Evolutionary conservation across 441 rosid genomes (phyloP).

Genomic region (Breynia disticha): DNA sequence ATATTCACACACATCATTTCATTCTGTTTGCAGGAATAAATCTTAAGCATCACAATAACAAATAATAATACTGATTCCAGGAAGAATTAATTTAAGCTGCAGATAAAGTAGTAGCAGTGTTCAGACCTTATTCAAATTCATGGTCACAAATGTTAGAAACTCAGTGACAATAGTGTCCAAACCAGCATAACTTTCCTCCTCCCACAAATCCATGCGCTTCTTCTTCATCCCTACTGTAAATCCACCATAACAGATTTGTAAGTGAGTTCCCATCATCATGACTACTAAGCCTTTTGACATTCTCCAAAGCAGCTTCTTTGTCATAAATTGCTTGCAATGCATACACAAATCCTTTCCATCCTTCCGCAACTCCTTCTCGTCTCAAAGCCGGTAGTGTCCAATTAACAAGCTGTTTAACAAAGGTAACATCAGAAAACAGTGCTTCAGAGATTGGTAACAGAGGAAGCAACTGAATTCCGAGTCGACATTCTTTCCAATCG

Average conservation of each 20-base stretch:
- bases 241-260: constrained; percentile 83
- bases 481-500: constrained; percentile 74
- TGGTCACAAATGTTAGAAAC: not conserved
- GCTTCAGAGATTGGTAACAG: constrained; percentile 60
- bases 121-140: no score
- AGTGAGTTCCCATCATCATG: constrained; percentile 77
- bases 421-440: constrained; percentile 59
- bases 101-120: no score
- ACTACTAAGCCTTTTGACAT: constrained; percentile 40
- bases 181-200: constrained; percentile 63
- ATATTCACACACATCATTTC: no score
- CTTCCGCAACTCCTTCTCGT: constrained; percentile 71
- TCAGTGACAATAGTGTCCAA: constrained; percentile 61
- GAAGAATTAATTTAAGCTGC: no score
- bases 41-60: no score
- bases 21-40: no score
- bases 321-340: constrained; percentile 70
- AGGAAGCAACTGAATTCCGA: constrained; percentile 85
- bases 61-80: no score
- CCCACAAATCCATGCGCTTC: constrained; percentile 27
- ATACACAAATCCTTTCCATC: constrained; percentile 90
- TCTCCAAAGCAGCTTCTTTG: constrained; percentile 51
- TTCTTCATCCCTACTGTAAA: constrained; percentile 49
- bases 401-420: constrained; percentile 54
- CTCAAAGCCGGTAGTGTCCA: constrained; percentile 73